A percentile compares a stretch with the other conserved stretches of the same genome.
phyloP scores from a whole-genome alignment of 306 rosid genomes.

The Chamaecrista fasciculata region DNA sequence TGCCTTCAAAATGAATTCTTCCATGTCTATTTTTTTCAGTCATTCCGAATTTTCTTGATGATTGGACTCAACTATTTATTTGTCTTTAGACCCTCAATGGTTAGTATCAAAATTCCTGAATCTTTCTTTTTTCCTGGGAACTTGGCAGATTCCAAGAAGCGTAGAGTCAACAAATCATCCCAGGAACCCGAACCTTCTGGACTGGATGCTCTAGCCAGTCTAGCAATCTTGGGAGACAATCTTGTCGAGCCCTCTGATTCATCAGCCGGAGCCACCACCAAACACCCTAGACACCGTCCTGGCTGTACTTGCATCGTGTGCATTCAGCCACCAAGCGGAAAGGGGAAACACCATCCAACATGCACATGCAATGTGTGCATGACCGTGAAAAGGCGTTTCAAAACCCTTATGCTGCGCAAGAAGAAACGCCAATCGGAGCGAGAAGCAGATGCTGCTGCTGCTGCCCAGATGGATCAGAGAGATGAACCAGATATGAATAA shows the following conservation, averaged over 20 bases:
- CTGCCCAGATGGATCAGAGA: slow-evolving; percentile 37
- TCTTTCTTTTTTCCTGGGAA: slow-evolving; percentile 3
- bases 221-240: slow-evolving; percentile 80
- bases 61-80: slow-evolving; percentile 6
- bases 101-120: slow-evolving; percentile 22
- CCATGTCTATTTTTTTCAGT: not conserved
- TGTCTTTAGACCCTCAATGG: slow-evolving; percentile 13
- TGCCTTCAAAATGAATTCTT: not conserved
- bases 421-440: slow-evolving; percentile 78
- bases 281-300: slow-evolving; percentile 87
- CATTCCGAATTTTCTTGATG: not conserved
- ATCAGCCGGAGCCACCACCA: slow-evolving; percentile 73
- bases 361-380: slow-evolving; percentile 92
- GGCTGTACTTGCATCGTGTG: slow-evolving; percentile 97
- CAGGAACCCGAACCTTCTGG: slow-evolving; percentile 70
- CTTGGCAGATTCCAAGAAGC: slow-evolving; percentile 66
- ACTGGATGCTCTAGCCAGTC: slow-evolving; percentile 87
- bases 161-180: slow-evolving; percentile 42
- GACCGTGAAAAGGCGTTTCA: slow-evolving; percentile 92
- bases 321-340: slow-evolving; percentile 97
- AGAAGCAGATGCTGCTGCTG: slow-evolving; percentile 47
- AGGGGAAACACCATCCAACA: slow-evolving; percentile 81
- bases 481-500: slow-evolving; percentile 39
- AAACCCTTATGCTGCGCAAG: slow-evolving; percentile 86
- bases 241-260: slow-evolving; percentile 50